Base-by-base conservation (phyloP, 2,329 filamentous ascomycete genomes). In the Akanthomyces lecanii region DNA sequence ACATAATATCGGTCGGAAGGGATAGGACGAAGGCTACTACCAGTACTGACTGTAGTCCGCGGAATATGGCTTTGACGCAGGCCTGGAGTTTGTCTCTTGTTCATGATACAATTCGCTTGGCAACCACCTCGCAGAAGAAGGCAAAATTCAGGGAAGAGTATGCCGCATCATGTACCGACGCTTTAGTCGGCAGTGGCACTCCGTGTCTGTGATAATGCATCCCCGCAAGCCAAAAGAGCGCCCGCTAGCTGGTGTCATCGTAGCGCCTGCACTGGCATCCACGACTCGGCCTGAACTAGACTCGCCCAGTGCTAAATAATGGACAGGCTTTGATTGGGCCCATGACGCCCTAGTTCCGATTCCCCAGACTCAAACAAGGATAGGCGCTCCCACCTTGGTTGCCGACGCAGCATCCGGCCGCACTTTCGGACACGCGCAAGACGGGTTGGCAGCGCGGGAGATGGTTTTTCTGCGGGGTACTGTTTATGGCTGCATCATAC, bases 391-490 rank as follows among this genome's bases (percentile, higher is more conserved):
- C 53, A 52, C 7, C 28, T 33, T 45, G 47, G 25, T 58, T 63
- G 61, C 54, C 61, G 61, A 63, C 38, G 14, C 47, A 63, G 28
- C 18, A 63, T 58, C 61, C 61, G 61, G 59, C 40, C 50, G 50
- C 50, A 44, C 40, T 47, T 47, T 45, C 28, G 50, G 40, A 61
- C 40, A 61, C 52, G 52, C 12, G 38, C 38, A 40, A 40, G 38
- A 21, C 40, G 40, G 53, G 42, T 38, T 21, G 57, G 2, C 18
- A 38, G n/a, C 18, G 50, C 30, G 47, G 21, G 55, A 52, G 47
- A 52, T 45, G 45, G 36, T 4, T 0, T 33, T 7, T 23, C 40
- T 63, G 48, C 33, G 62, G 55, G 51, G 62, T 59, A 60, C 30
- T 51, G 18, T 3, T 23, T 21, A 51, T 59, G n/a, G 45, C 36